Evolutionary conservation across 495 filamentous ascomycete genomes (phyloP).

Genomic region (Neurospora tetrasperma): DNA sequence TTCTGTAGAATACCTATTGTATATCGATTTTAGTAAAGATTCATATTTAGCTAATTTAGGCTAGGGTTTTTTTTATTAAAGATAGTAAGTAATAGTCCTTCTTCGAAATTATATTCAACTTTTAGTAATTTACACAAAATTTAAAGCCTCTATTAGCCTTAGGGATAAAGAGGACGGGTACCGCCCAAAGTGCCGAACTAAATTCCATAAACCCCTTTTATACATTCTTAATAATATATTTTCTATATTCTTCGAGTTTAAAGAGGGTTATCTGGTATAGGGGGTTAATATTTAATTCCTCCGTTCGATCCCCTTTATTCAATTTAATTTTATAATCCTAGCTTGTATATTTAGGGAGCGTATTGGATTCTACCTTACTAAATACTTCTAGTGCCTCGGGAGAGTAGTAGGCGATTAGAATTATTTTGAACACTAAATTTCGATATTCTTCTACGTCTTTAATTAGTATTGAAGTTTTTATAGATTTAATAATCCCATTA

Average conservation of each 20-base stretch:
- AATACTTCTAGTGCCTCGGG: too few species aligned
- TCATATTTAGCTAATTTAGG: constrained; percentile 15
- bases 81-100: constrained; percentile 38
- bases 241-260: constrained; percentile 13
- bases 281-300: constrained; percentile 1
- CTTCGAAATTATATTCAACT: constrained; percentile 30
- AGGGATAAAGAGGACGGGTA: constrained; percentile 25
- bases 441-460: too few species aligned
- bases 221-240: constrained; percentile 1
- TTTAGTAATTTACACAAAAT: constrained; percentile 37
- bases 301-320: too few species aligned
- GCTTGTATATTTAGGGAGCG: too few species aligned
- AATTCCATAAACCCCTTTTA: constrained; percentile 4
- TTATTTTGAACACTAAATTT: too few species aligned
- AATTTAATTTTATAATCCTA: too few species aligned
- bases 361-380: too few species aligned
- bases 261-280: constrained; percentile 18
- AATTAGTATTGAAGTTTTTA: too few species aligned
- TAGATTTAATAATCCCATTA: too few species aligned
- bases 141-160: constrained; percentile 25
- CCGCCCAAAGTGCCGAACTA: constrained; percentile 3
- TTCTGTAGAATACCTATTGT: constrained; percentile 9
- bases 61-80: constrained; percentile 33
- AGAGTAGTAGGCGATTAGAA: too few species aligned
- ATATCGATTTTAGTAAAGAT: constrained; percentile 38